Base-by-base conservation (phyloP, 2,329 filamentous ascomycete species). In the Apiospora malaysiana region DNA sequence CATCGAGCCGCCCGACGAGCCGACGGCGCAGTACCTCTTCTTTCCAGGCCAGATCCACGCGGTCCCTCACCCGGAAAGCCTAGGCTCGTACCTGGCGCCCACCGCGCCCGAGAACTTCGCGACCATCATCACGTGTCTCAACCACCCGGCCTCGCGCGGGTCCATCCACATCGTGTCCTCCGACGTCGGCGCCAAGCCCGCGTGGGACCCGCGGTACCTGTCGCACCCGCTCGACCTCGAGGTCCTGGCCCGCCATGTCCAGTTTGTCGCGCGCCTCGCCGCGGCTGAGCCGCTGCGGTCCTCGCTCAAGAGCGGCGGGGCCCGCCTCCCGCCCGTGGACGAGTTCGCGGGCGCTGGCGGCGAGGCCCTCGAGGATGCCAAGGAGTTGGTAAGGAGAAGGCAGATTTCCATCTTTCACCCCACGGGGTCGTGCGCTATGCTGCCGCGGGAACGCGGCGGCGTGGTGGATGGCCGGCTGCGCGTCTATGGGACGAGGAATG, bases 101-200 rank as follows among this genome's bases (percentile, higher is more conserved):
- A 10, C 7, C 27, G 76, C 74, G 1, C 81, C 82, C 4, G 79
- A 84, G 71, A 86, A 91, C 74, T 89, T 87, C 76, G 82, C 90
- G 66, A 87, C 88, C 14, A 82, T 87, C 71, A 86, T 87, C 74
- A 85, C 86, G 0, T 88, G 89, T 72, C 86, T 90, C 42, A 88
- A 88, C 69, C 90, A 91, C 70, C 90, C 90, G 0, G 86, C 89
- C 75, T 89, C 88, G 2, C 84, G 89, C 0, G 90, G 90, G 7
- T 82, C 83, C 47, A 85, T 90, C 70, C 90, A 91, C 79, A 88
- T 91, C 73, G 80, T 80, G 18, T 82, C 82, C 9, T 70, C 81
- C 1, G 81, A 85, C 51, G 78, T 83, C 4, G 75, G 77, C 9
- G 82, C 83, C 5, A 78, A 82, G 40, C 84, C 86, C 0, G 80